A percentile compares a stretch with the other conserved stretches of the same genome.
These are phyloP conservation scores for Chlorella sp. DNA, from an alignment of 139 green algal genomes.

Conservation along the genomic window DNA sequence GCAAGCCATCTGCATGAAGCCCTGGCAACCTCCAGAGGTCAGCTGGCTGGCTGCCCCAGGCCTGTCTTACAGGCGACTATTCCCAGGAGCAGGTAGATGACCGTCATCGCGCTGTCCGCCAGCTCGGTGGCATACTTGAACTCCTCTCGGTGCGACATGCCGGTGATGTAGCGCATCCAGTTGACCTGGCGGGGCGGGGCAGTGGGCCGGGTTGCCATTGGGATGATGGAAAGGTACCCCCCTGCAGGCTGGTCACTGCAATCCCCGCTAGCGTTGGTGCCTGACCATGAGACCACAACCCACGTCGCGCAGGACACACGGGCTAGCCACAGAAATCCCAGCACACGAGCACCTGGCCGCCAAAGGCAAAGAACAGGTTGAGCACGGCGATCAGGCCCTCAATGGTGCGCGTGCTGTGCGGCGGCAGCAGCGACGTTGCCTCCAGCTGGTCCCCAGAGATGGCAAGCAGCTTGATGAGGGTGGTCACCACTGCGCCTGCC, in stretches of 20 bases:
- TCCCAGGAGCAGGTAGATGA: constrained; percentile 46
- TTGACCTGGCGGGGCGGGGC: constrained; percentile 33
- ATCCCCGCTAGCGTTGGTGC: too few species aligned
- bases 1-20: not conserved
- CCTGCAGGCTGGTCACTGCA: too few species aligned
- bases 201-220: not conserved
- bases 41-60: too few species aligned
- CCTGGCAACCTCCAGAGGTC: too few species aligned
- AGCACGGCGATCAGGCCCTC: constrained; percentile 46
- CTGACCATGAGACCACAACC: too few species aligned
- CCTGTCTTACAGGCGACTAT: not conserved
- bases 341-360: constrained; percentile 22
- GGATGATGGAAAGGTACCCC: too few species aligned
- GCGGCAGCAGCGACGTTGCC: not conserved
- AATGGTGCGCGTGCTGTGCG: constrained; percentile 4
- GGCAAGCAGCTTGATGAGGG: constrained; percentile 42
- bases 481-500: constrained; percentile 43
- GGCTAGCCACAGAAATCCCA: not conserved
- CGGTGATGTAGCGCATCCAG: constrained; percentile 51
- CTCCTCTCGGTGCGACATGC: constrained; percentile 37
- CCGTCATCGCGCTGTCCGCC: constrained; percentile 43
- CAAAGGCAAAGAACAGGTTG: constrained; percentile 57
- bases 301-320: too few species aligned
- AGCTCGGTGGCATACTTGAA: constrained; percentile 33
- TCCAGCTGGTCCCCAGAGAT: constrained; percentile 9